Evolutionary conservation across 371 early-diverging fungal species (phyloP).

Genomic region (Rhizomucor pusillus): DNA sequence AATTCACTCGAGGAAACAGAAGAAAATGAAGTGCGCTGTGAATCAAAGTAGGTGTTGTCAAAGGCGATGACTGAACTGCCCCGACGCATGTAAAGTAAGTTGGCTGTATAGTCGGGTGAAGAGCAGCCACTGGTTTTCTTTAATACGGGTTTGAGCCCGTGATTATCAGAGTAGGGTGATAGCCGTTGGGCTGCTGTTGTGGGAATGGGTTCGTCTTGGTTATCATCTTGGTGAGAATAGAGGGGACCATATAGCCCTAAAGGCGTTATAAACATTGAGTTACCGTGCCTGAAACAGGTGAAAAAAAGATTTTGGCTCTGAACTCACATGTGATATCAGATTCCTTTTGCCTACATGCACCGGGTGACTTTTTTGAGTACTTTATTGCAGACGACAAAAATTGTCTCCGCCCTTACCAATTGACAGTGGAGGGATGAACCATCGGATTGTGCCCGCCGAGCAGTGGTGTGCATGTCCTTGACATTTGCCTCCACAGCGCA

Average conservation of each 20-base stretch:
- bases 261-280: neutral
- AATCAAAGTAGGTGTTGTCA: slow-evolving; percentile 3
- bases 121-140: slow-evolving; percentile 7
- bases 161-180: neutral
- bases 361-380: slow-evolving; percentile 2
- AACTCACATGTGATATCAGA: slow-evolving; percentile 37
- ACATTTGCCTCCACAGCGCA: slow-evolving; percentile 43
- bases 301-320: neutral
- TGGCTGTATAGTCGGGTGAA: neutral
- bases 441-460: slow-evolving; percentile 22
- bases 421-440: slow-evolving; percentile 32
- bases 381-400: neutral
- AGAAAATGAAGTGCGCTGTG: slow-evolving; percentile 2
- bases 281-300: neutral
- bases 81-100: neutral
- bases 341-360: slow-evolving; percentile 44
- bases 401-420: slow-evolving; percentile 24
- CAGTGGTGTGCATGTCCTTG: slow-evolving; percentile 28
- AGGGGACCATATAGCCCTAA: slow-evolving; percentile 43
- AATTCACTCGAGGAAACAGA: neutral
- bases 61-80: slow-evolving; percentile 2
- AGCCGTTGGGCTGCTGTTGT: neutral
- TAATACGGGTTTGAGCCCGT: slow-evolving; percentile 18
- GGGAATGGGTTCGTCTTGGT: neutral
- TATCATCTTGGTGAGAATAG: slow-evolving; percentile 13